These are phyloP conservation scores for Sporothrix luriei DNA, from an alignment of 2,329 filamentous ascomycete genomes.

Conservation along the genomic window DNA sequence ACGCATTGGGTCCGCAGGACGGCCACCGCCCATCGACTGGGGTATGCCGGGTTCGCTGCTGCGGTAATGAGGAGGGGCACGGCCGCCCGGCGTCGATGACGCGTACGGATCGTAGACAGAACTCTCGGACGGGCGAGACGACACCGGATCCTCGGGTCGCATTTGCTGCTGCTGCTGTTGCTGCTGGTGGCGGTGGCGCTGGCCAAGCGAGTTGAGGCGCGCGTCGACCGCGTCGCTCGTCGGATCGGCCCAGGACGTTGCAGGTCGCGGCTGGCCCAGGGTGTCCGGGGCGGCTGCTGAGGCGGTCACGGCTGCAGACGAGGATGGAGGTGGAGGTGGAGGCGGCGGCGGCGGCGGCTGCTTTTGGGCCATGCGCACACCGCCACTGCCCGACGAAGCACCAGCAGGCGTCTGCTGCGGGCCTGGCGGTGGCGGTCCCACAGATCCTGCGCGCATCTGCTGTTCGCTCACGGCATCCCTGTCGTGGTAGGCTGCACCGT, in stretches of 20 bases:
- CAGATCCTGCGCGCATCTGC: conserved; percentile 24
- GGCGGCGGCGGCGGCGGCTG: conserved; percentile 39
- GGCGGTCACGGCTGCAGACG: conserved; percentile 31
- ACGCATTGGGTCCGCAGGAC: conserved; percentile 17
- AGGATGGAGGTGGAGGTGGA: conserved; percentile 40
- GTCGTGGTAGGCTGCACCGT: conserved; percentile 33
- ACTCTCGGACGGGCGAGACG: conserved; percentile 25
- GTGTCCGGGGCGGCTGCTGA: conserved; percentile 21
- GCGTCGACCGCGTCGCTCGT: conserved; percentile 35
- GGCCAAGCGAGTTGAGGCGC: conserved; percentile 44
- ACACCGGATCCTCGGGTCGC: not conserved
- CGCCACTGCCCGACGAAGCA: conserved; percentile 31
- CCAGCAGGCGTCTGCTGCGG: conserved; percentile 6
- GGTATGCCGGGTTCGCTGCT: conserved; percentile 22
- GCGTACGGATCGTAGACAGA: conserved; percentile 32
- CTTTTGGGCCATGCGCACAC: conserved; percentile 44
- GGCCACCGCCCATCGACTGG: not conserved
- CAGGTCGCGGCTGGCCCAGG: conserved; percentile 36
- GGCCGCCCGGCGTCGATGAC: conserved; percentile 1
- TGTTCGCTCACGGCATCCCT: conserved; percentile 26
- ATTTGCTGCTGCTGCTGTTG: conserved; percentile 19
- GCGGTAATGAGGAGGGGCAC: conserved; percentile 24
- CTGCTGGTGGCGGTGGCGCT: conserved; percentile 37
- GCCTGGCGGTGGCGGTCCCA: conserved; percentile 10
- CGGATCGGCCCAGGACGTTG: conserved; percentile 32